Evolutionary conservation across 169 alveolate species (phyloP), one percentile per base, ranked within the genome.

Genomic region (Plasmodium chabaudi): DNA sequence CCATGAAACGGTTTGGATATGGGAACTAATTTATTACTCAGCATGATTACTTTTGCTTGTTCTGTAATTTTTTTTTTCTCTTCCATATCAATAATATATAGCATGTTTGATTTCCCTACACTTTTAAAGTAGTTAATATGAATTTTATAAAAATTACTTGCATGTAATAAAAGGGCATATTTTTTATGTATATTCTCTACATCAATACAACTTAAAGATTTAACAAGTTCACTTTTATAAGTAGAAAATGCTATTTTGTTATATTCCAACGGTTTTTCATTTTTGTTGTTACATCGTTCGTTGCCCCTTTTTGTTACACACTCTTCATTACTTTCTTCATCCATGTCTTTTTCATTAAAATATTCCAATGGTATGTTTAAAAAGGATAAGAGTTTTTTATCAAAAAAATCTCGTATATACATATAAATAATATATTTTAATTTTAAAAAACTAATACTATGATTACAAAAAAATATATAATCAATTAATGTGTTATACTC

Each of bases 331-430:
- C 10, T 12, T 42, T 23, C 27, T n/a, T 17, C 42, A 34, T 13
- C 46, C 27, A n/a, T 7, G 1, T 39, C 25, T 17, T 42, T 21
- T 47, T 68, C 15, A 44, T 15, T 47, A 21, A 77, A 77, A 47
- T 77, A 77, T 3, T 47, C 51, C 44, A 77, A 9, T 13, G 88
- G 88, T 12, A 64, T 13, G 42, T 77, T 77, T 27, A 77, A 34
- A 63, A 77, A 77, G 0, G 88, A 77, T 44, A 77, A 19, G 0
- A 77, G 25, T 17, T 77, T 77, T 42, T 77, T 77, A 55, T 77
- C 88, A 64, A 49, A 77, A 64, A 77, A 77, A 51, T 77, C 88
- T 61, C 75, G 67, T 51, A 77, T 21, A 23, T 63, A 77, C 88
- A 77, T 63, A 46, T 77, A 77, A 42, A 77, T 49, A 39, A 77